These are phyloP conservation scores for Dictyostelium citrinum DNA, from an alignment of 78 protist genomes.

Conservation along the genomic window DNA sequence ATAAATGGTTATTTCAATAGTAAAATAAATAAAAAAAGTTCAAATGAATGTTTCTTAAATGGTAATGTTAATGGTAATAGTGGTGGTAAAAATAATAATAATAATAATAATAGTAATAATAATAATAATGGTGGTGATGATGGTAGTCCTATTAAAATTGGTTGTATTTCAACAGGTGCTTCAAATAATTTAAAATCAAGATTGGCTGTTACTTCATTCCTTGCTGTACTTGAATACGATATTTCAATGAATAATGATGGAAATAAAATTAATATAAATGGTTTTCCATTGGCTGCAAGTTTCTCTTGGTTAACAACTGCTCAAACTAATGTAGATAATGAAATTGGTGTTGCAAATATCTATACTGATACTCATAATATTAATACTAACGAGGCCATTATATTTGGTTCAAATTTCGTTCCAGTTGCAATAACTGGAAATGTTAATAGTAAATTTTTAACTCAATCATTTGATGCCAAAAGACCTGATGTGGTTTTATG, in stretches of 20 bases:
- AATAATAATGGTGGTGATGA: too few relatives aligned
- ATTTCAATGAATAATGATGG: neutral
- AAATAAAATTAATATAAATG: neutral
- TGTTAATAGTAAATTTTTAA: neutral
- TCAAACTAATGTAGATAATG: neutral
- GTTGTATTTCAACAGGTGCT: conserved; percentile 61
- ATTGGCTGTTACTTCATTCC: conserved; percentile 20
- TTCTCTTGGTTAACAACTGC: neutral
- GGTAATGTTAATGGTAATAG: neutral
- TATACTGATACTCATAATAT: neutral
- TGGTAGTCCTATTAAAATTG: neutral
- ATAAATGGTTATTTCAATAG: conserved; percentile 8
- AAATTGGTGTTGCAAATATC: neutral
- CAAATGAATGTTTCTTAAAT: neutral
- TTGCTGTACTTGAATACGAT: neutral
- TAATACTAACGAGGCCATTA: neutral
- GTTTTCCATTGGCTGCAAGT: neutral
- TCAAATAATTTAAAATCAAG: conserved; percentile 12
- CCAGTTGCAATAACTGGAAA: neutral
- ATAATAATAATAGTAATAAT: too few relatives aligned
- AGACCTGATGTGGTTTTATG: conserved; percentile 14
- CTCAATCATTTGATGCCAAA: conserved; percentile 19
- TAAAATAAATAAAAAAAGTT: neutral
- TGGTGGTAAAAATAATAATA: too few relatives aligned
- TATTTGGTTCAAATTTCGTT: neutral